Evolutionary conservation across 352 stramenopile species (phyloP), one percentile per base, ranked within the genome.

Genomic region (Thraustochytrium sp.): DNA sequence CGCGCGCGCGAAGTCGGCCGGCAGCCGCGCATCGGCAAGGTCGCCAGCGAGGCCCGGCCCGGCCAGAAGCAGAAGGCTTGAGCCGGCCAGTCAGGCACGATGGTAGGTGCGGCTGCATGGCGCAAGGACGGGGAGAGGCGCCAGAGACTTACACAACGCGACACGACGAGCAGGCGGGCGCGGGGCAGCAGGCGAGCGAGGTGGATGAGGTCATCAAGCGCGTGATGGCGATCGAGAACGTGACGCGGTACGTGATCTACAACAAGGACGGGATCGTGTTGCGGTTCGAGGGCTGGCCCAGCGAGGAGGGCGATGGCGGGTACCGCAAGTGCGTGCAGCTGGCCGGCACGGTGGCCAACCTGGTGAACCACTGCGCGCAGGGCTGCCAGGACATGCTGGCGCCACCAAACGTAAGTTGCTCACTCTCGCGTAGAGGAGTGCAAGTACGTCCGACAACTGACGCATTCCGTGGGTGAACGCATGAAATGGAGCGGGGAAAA

Each of bases 151-250:
- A n/a, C n/a, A n/a, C n/a, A n/a, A n/a, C n/a, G n/a, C n/a, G n/a
- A 23, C 5, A 63, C 31, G n/a, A 63, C 54, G 54, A 63, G 40
- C 59, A 72, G 59, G 31, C 59, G 51, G 49, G 44, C 5, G 49
- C 21, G 9, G 68, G 48, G 68, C 68, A 82, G 51, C 83, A 68
- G 23, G n/a, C 76, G 23, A 97, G 96, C 75, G 92, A 96, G 88
- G 93, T 96, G 59, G 93, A 97, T 82, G 92, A 97, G 85, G 90
- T 92, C 65, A 96, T 96, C 89, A 95, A 96, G 86, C 91, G 94
- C 84, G 89, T 96, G 85, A 97, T 96, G 88, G 92, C 87, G 85
- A 95, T 95, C 86, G 86, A 90, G 23, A 93, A 92, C 64, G 96
- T 97, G 85, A 89, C 89, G 74, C 90, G 90, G 61, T 97, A 96